These are phyloP conservation scores for Cutaneotrichosporon curvatum DNA, from an alignment of 1,284 basidiomycete species.

Conservation along the genomic window DNA sequence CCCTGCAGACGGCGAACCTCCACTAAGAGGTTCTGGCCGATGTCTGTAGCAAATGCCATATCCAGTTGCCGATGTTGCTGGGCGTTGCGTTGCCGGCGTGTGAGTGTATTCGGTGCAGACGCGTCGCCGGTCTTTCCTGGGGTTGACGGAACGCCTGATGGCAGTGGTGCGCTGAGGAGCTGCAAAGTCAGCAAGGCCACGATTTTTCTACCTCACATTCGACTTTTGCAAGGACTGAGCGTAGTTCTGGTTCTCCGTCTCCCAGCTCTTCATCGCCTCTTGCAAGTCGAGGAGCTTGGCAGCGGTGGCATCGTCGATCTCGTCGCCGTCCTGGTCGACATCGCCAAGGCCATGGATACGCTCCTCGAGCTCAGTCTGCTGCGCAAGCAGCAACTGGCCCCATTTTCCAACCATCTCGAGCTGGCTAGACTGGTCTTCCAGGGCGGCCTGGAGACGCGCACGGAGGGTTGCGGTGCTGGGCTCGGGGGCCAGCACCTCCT, in stretches of 20 bases:
- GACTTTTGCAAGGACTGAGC: constrained; percentile 59
- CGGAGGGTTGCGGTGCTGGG: constrained; percentile 28
- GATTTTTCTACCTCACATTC: too few species aligned
- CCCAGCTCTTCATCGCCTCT: constrained; percentile 70
- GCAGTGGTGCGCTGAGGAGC: constrained; percentile 6
- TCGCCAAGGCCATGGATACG: constrained; percentile 68
- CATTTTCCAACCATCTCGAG: constrained; percentile 80
- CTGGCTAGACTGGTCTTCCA: constrained; percentile 82
- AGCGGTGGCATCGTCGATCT: constrained; percentile 53
- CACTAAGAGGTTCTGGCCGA: constrained; percentile 78
- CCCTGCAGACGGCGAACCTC: constrained; percentile 83
- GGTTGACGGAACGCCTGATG: not conserved
- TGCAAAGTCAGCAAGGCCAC: not conserved
- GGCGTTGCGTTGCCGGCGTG: constrained; percentile 45
- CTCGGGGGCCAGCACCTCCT: constrained; percentile 18
- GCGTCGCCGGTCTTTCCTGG: constrained; percentile 5
- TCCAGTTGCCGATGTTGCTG: constrained; percentile 47
- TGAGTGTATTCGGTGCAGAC: constrained; percentile 25
- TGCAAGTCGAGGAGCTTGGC: constrained; percentile 69
- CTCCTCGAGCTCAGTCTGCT: constrained; percentile 84
- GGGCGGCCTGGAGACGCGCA: constrained; percentile 61
- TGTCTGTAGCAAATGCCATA: constrained; percentile 88
- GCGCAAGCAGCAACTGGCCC: constrained; percentile 80
- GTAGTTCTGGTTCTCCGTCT: constrained; percentile 71
- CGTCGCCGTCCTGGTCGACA: constrained; percentile 54